Evolutionary conservation across 768 basidiomycete species (phyloP).

Genomic region (Tulasnella sp.): DNA sequence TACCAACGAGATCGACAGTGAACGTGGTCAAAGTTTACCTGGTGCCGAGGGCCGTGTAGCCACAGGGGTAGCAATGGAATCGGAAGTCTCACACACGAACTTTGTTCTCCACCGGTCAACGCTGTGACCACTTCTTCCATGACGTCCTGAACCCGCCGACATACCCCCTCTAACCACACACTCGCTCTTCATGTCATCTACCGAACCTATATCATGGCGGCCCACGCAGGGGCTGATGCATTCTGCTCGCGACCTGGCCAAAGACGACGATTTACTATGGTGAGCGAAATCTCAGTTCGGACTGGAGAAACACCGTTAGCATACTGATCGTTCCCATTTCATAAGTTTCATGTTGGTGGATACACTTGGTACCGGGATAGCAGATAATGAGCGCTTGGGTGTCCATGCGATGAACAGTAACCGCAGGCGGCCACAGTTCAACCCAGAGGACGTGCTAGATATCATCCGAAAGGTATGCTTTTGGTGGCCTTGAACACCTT

Average conservation of each 20-base stretch:
- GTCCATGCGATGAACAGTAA: slow-evolving; percentile 86
- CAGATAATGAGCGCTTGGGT: slow-evolving; percentile 50
- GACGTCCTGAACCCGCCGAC: slow-evolving; percentile 1
- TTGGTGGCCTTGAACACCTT: background rate
- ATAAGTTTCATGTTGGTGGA: slow-evolving; percentile 73
- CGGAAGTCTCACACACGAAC: slow-evolving; percentile 1
- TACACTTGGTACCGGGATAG: slow-evolving; percentile 64
- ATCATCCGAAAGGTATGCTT: slow-evolving; percentile 64
- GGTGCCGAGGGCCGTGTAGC: too few species aligned
- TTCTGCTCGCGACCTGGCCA: slow-evolving; percentile 58
- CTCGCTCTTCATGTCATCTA: background rate
- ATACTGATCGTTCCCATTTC: background rate
- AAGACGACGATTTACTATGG: slow-evolving; percentile 75
- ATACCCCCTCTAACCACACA: background rate
- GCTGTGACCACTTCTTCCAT: background rate
- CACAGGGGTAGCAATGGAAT: too few species aligned
- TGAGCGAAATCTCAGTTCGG: slow-evolving; percentile 1
- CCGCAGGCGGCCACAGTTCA: slow-evolving; percentile 64
- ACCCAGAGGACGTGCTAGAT: slow-evolving; percentile 52
- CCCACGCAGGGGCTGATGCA: slow-evolving; percentile 16
- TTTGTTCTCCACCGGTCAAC: slow-evolving; percentile 4
- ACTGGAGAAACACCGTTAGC: too few species aligned
- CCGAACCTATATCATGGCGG: slow-evolving; percentile 13
- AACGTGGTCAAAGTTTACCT: too few species aligned
- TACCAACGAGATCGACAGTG: too few species aligned